These are phyloP conservation scores for Claviceps fusiformis DNA, from an alignment of 2,329 filamentous ascomycete species.

Conservation along the genomic window DNA sequence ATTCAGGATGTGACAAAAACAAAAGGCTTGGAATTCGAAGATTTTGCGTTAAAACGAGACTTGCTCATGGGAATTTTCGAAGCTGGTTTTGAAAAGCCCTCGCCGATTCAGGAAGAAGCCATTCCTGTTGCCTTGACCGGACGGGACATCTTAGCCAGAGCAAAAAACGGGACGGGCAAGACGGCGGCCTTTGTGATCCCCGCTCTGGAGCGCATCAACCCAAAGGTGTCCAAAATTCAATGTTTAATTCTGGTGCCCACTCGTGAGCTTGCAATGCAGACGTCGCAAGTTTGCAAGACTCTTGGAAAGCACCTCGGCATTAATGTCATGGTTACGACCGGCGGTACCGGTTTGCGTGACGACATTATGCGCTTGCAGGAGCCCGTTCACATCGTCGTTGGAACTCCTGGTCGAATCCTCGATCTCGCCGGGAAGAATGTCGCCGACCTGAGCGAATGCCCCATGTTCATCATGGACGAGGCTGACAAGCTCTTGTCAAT, in stretches of 20 bases:
- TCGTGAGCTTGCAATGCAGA: conserved; percentile 92
- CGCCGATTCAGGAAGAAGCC: conserved; percentile 97
- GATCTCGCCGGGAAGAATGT: conserved; percentile 94
- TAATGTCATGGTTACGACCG: conserved; percentile 99
- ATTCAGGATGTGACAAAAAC: conserved; percentile 89
- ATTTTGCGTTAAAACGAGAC: conserved; percentile 89
- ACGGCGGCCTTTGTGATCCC: conserved; percentile 97
- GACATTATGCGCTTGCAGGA: conserved; percentile 94
- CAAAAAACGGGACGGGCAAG: conserved; percentile 98
- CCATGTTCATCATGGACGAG: conserved; percentile 99
- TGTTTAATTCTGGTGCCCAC: conserved; percentile 93
- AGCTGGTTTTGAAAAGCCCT: conserved; percentile 96
- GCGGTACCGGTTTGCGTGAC: conserved; percentile 86
- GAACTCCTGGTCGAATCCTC: conserved; percentile 89
- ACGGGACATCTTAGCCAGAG: conserved; percentile 85
- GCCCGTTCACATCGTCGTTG: conserved; percentile 92
- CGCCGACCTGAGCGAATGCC: conserved; percentile 87
- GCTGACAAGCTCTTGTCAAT: conserved; percentile 94
- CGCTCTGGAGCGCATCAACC: conserved; percentile 87
- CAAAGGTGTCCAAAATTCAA: conserved; percentile 92
- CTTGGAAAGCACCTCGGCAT: conserved; percentile 92
- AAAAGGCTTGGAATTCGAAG: conserved; percentile 94
- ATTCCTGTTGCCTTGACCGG: conserved; percentile 94
- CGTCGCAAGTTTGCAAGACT: conserved; percentile 97
- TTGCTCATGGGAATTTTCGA: conserved; percentile 99